Evolutionary conservation across 106 monocot species (phyloP).

Genomic region (Xerophyta viscosa): DNA sequence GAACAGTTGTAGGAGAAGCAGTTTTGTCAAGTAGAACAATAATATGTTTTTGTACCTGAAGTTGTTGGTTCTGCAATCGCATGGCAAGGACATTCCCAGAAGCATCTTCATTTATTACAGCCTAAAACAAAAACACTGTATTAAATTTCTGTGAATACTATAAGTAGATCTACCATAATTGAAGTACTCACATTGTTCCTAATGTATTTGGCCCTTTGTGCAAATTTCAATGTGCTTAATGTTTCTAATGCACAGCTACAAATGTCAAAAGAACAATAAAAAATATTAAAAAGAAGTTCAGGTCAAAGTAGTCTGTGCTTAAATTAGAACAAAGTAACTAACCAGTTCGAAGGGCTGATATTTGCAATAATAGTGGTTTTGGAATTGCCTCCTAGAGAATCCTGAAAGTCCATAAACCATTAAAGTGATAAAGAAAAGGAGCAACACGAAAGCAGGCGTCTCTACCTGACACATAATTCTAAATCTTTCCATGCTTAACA

Average conservation of each 20-base stretch:
- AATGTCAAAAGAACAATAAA: not conserved
- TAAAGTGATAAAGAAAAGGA: not conserved
- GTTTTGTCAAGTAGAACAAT: too few relatives aligned
- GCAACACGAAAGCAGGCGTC: too few relatives aligned
- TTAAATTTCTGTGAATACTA: not conserved
- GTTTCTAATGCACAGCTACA: slow-evolving; percentile 80
- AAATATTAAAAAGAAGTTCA: not conserved
- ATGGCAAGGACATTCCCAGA: slow-evolving; percentile 84
- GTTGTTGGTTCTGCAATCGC: slow-evolving; percentile 77
- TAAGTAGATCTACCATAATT: not conserved
- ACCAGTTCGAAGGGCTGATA: slow-evolving; percentile 99
- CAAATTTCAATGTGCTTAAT: slow-evolving; percentile 94
- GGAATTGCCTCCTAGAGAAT: slow-evolving; percentile 93
- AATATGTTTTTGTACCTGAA: slow-evolving; percentile 95
- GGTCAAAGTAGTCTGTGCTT: not conserved
- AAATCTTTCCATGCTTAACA: too few relatives aligned
- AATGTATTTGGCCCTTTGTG: slow-evolving; percentile 94
- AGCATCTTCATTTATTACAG: slow-evolving; percentile 91
- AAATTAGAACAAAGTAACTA: slow-evolving; percentile 11
- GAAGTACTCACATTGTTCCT: slow-evolving; percentile 67
- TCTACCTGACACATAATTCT: too few relatives aligned
- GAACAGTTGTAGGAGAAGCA: too few relatives aligned
- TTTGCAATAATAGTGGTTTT: slow-evolving; percentile 97
- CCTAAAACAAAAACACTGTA: slow-evolving; percentile 27
- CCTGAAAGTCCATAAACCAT: slow-evolving; percentile 34